These are phyloP conservation scores for Mrakia hoshinonis DNA, from an alignment of 768 basidiomycete species.

Conservation along the genomic window DNA sequence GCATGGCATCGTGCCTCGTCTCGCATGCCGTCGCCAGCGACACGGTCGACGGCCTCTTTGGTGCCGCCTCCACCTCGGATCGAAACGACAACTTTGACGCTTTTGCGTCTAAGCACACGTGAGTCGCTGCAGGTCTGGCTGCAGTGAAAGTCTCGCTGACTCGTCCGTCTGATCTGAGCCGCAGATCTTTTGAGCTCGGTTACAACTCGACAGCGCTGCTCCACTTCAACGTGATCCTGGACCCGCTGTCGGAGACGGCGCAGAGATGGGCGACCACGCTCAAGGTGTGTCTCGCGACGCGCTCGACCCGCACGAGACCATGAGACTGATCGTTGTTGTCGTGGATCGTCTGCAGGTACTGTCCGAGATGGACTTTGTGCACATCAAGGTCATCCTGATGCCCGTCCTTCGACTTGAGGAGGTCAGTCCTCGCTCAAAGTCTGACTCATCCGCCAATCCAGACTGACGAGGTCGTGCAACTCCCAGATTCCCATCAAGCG, in stretches of 20 bases:
- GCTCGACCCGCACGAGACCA: not conserved
- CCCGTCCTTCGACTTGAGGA: conserved; percentile 56
- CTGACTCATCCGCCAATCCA: no score
- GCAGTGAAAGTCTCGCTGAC: no score
- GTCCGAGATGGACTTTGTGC: conserved; percentile 37
- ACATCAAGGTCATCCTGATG: conserved; percentile 70
- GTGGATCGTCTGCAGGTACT: conserved; percentile 50
- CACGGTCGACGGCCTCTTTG: conserved; percentile 50
- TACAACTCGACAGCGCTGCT: conserved; percentile 58
- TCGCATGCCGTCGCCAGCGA: conserved; percentile 63
- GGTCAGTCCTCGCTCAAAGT: conserved; percentile 47
- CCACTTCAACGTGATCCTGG: conserved; percentile 63
- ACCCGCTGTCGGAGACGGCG: conserved; percentile 73
- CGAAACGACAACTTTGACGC: conserved; percentile 55
- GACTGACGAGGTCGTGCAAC: no score
- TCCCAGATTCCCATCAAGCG: conserved; percentile 74
- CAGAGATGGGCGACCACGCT: conserved; percentile 79
- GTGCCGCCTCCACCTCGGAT: conserved; percentile 40
- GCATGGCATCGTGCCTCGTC: conserved; percentile 62
- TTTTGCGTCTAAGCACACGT: conserved; percentile 61
- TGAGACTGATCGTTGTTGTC: conserved; percentile 7
- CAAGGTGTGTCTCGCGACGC: not conserved
- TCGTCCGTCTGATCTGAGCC: not conserved
- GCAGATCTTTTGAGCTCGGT: conserved; percentile 62
- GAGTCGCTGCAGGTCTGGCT: no score